Base-by-base conservation (phyloP, 495 filamentous ascomycete species). In the Achaetomiella virescens region DNA sequence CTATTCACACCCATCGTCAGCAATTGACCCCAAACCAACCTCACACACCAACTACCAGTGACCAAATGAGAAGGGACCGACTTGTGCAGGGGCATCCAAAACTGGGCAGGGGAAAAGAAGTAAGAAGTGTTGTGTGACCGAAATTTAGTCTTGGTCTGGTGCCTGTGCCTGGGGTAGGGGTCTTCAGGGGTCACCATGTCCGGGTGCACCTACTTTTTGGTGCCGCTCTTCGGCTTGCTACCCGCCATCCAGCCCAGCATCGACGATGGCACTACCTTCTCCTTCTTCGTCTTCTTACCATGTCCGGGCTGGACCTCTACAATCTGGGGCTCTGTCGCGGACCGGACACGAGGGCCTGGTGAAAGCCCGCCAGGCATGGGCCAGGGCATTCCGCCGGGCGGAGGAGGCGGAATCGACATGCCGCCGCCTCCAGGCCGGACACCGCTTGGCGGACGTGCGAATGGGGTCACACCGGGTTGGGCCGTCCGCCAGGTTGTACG, bases 161-260 rank as follows among this genome's bases (percentile, higher is more conserved):
- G 51, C 51, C 45, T 44, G 25, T 21, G 44, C 22, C 35, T 54
- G 14, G 40, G 51, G 31, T 17, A 37, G 25, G 15, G 17, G 44
- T 15, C 36, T 48, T 29, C 35, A 57, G 24, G 48, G n/a, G 40
- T 9, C 9, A 15, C 4, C 8, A 24, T 35, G 27, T 38, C 31
- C 47, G 48, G 6, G 46, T 36, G 52, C 42, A 66, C 69, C 40
- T 59, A 71, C 69, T 70, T 71, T 56, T 70, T 71, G 44, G 61
- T 69, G 57, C 52, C 59, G 20, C 14, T 36, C 52, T 62, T 70
- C 38, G 54, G 29, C 59, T 72, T 70, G 18, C 61, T 66, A 11
- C 63, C 71, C 20, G 67, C 64, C 64, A 77, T 67, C 66, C 71
- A 77, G 10, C 63, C 66, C 17, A 74, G 62, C 47, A 78, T 48